Conservation (phyloP, 2,329 filamentous ascomycete species). For the Fusarium praegraminearum region DNA sequence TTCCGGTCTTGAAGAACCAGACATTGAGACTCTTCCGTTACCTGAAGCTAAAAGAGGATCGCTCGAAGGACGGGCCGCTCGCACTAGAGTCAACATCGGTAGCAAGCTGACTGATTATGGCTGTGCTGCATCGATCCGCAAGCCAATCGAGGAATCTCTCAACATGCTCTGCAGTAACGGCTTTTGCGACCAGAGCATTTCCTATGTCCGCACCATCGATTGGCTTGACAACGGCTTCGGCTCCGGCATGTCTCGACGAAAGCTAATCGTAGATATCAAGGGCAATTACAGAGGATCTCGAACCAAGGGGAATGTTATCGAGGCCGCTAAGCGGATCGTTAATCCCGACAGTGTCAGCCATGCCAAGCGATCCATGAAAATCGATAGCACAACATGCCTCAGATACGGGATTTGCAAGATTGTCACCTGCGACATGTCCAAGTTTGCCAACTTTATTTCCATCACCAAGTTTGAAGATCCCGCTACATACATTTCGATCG, state of each 20-base stretch:
- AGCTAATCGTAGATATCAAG: not conserved
- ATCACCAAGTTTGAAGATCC: not conserved
- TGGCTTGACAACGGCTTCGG: not conserved
- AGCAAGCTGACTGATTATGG: not conserved
- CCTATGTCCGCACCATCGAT: not conserved
- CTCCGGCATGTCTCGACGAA: not conserved
- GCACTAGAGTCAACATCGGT: not conserved
- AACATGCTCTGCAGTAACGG: not conserved
- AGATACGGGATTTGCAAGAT: not conserved
- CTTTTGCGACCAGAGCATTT: not conserved
- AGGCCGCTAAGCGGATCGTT: not conserved
- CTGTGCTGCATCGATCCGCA: not conserved
- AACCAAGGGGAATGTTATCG: not conserved
- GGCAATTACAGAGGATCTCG: not conserved
- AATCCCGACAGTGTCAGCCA: not conserved
- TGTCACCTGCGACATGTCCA: not conserved
- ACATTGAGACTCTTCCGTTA: not conserved
- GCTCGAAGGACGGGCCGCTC: accelerated
- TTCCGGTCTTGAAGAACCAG: not conserved
- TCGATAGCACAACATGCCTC: not conserved
- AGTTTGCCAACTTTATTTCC: not conserved
- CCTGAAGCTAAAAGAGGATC: not conserved
- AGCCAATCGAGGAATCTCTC: not conserved
- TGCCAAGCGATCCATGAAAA: not conserved
- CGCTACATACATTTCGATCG: not conserved